phyloP scores from a whole-genome alignment of 169 alveolate genomes.

The Cryptosporidium bovis region DNA sequence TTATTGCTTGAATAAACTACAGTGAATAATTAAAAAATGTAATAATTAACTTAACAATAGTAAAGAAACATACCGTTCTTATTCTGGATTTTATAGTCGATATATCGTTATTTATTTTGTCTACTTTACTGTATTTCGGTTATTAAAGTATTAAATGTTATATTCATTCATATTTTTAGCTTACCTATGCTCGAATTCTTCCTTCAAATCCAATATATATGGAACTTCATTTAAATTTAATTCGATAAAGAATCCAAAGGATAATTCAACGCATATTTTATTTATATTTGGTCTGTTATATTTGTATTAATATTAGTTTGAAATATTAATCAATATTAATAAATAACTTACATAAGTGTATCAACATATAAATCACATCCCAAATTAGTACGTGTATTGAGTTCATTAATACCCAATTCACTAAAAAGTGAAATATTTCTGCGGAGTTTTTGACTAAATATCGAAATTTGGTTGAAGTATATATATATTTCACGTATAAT shows the following conservation, averaged over 20 bases:
- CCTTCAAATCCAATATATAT: slow-evolving; percentile 30
- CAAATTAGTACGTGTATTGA: slow-evolving; percentile 50
- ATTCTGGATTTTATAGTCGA: slow-evolving; percentile 56
- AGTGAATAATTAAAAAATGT: neutral
- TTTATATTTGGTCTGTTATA: slow-evolving; percentile 50
- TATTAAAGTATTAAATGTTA: neutral
- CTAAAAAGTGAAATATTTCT: slow-evolving; percentile 49
- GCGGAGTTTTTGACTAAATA: slow-evolving; percentile 46
- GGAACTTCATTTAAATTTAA: slow-evolving; percentile 48
- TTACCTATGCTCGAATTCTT: slow-evolving; percentile 63
- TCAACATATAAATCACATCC: slow-evolving; percentile 69
- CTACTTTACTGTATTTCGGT: slow-evolving; percentile 17
- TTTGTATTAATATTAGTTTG: neutral
- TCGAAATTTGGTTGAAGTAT: neutral
- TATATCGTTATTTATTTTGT: slow-evolving; percentile 33
- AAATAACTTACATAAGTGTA: slow-evolving; percentile 50
- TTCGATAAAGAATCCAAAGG: slow-evolving; percentile 67
- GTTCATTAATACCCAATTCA: slow-evolving; percentile 43
- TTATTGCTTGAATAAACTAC: slow-evolving; percentile 60
- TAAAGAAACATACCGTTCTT: slow-evolving; percentile 40
- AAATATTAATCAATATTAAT: neutral
- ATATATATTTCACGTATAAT: neutral
- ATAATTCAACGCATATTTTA: slow-evolving; percentile 43
- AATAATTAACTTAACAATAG: neutral
- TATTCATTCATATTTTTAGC: neutral